Evolutionary conservation across 2,329 filamentous ascomycete species (phyloP), one percentile per base, ranked within the genome.

Genomic region (Ophiostoma tasmaniense): DNA sequence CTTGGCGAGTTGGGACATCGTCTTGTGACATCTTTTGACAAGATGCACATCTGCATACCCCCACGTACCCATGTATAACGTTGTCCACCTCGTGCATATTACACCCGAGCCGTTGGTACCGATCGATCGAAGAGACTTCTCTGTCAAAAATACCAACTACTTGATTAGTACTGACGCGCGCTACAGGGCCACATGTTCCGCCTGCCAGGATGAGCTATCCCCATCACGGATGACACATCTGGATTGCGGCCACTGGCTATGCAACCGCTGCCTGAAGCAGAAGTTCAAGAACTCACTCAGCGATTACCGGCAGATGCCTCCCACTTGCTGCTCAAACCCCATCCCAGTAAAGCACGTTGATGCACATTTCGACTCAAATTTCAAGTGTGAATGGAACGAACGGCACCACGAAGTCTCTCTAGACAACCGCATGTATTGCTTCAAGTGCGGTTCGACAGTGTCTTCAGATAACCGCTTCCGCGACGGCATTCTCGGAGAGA

Each of bases 251-350:
- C 92, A 96, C 77, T 86, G 87, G 71, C 93, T 94, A 89, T 96
- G 93, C 78, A 83, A 90, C 72, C 77, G 83, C 8, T 96, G 93
- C 77, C 81, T 97, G 55, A 89, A 87, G 77, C 86, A 87, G 66
- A 84, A 87, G 69, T 96, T 96, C 78, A 87, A 84, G 68, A 83
- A 92, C 71, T 95, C 92, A 13, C 82, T 93, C 71, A 88, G 84
- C 59, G 91, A 96, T 76, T 88, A 90, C 1, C 85, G 88, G 71
- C 88, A 92, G 73, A 96, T 96, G 91, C 92, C 93, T 22, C 93
- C 93, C 0, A 86, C 84, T 75, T 97, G 92, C 78, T 97, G 92
- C 78, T 89, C 86, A 25, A 86, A 92, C 14, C 85, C 87, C 73
- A 96, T 96, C 70, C 87, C 90, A 0, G 80, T 93, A 7, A 88